These are phyloP conservation scores for Incumbomyces lentus DNA, from an alignment of 2,329 filamentous ascomycete species.

Conservation along the genomic window DNA sequence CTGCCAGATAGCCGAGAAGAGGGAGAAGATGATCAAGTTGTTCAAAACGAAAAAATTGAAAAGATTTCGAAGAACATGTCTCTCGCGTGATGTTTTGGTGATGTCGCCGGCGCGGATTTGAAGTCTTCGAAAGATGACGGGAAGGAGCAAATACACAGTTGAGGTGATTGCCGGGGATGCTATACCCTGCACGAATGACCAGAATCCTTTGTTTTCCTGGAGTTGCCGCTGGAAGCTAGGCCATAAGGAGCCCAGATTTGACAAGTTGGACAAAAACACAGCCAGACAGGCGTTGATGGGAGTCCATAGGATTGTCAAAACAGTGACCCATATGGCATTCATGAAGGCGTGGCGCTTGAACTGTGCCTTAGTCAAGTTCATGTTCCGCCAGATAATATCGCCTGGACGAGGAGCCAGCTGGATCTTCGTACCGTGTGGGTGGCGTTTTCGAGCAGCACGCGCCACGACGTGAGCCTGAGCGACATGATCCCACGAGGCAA, in stretches of 20 bases:
- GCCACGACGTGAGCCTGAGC: slow-evolving; percentile 80
- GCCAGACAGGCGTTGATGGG: slow-evolving; percentile 90
- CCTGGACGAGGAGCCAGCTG: slow-evolving; percentile 73
- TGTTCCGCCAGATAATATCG: slow-evolving; percentile 93
- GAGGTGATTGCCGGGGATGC: slow-evolving; percentile 79
- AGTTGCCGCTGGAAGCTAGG: slow-evolving; percentile 58
- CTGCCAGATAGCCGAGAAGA: slow-evolving; percentile 74
- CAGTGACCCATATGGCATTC: slow-evolving; percentile 72
- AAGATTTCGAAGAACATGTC: slow-evolving; percentile 80
- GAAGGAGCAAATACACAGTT: slow-evolving; percentile 74
- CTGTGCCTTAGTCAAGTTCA: slow-evolving; percentile 58
- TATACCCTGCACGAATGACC: slow-evolving; percentile 88
- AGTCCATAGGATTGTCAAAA: slow-evolving; percentile 78
- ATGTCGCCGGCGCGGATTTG: slow-evolving; percentile 75
- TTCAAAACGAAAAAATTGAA: slow-evolving; percentile 98
- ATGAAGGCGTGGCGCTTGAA: slow-evolving; percentile 63
- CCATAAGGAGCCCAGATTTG: slow-evolving; percentile 74
- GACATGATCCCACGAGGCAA: slow-evolving; percentile 86
- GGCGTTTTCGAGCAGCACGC: slow-evolving; percentile 68
- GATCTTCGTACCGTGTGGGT: slow-evolving; percentile 66
- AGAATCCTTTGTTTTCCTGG: slow-evolving; percentile 52
- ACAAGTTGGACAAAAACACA: slow-evolving; percentile 79
- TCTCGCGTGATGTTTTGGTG: slow-evolving; percentile 84
- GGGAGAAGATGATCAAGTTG: slow-evolving; percentile 85
- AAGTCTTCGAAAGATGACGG: slow-evolving; percentile 81